Evolutionary conservation across 192 early-diverging fungal species (phyloP), one percentile per base, ranked within the genome.

Genomic region (Podila epigama): DNA sequence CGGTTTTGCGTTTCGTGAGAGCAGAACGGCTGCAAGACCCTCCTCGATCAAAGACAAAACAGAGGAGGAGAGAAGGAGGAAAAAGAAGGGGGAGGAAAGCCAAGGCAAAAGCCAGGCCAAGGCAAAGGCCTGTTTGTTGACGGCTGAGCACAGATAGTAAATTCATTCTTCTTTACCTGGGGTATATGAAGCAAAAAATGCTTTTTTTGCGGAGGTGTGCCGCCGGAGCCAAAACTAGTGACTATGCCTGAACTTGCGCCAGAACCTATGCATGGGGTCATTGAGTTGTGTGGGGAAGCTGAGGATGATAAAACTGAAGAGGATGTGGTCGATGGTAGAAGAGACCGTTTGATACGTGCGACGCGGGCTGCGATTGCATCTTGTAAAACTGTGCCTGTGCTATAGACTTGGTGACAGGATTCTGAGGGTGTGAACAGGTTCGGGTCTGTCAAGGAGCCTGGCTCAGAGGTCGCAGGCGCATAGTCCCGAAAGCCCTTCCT

Each of bases 131-230:
- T n/a, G n/a, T n/a, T n/a, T n/a, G n/a, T n/a, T n/a, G n/a, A n/a
- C n/a, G n/a, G n/a, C n/a, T n/a, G n/a, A n/a, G n/a, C n/a, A n/a
- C n/a, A n/a, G n/a, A n/a, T n/a, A n/a, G n/a, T n/a, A n/a, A n/a
- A n/a, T n/a, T n/a, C n/a, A n/a, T n/a, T n/a, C n/a, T 25, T 25
- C 22, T 36, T 48, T 66, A 63, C 71, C 65, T 75, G 71, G 8
- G 71, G 71, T 28, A 75, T 50, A 68, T 75, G 71, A 25, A 75
- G 65, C 36, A 75, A n/a, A 53, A 75, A 75, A 35, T 75, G 71
- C 39, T 67, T 66, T 35, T 75, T 75, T 32, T 66, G 50, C 25
- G 44, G 44, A 48, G 16, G 20, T 48, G 20, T 22, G 18, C 7
- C 5, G 20, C 44, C 13, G 1, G 41, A 48, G 25, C 44, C 25